Base-by-base conservation (phyloP, 805 yeast species). In the Crinitomyces ghanaensis region DNA sequence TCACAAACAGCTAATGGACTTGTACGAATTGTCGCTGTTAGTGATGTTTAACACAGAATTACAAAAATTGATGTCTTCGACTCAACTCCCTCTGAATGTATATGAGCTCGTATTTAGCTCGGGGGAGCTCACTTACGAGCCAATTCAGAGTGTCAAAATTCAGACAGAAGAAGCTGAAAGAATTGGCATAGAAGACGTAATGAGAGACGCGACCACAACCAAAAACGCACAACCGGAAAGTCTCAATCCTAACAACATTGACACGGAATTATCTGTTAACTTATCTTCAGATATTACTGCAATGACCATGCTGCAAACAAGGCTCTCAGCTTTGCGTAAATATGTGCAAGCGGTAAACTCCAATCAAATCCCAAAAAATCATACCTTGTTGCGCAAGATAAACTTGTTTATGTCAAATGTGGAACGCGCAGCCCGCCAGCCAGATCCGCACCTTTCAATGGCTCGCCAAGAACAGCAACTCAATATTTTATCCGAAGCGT, bases 161-260 rank as follows among this genome's bases (percentile, higher is more conserved):
- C 49, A 43, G 15, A 40, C 51, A 2, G 53, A 39, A 4, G 51
- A 48, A 23, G 49, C 56, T 4, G 57, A 51, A 33, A 38, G 50
- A 22, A 49, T 51, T 13, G 57, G 53, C 2, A 44, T 51, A n/a
- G 49, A 50, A 20, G 50, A 49, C 25, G 43, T 49, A 6, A 39
- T 48, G 19, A 29, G 37, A 22, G 36, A 43, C 20, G 33, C 31
- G 19, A 28, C 20, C 28, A 20, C 5, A 41, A 30, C 25, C 33
- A 30, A 30, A 19, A 28, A 12, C 21, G 36, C 12, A 15, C 34
- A 7, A 11, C n/a, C 31, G 8, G 32, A 11, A 17, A n/a, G 24
- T 19, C 5, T 13, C 9, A 12, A 7, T 6, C 26, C 14, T 12
- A 17, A 12, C 16, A 19, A 19, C 23, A 21, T 12, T 16, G 15